phyloP scores from a whole-genome alignment of 805 yeast genomes.

The Myxozyma udenii region DNA sequence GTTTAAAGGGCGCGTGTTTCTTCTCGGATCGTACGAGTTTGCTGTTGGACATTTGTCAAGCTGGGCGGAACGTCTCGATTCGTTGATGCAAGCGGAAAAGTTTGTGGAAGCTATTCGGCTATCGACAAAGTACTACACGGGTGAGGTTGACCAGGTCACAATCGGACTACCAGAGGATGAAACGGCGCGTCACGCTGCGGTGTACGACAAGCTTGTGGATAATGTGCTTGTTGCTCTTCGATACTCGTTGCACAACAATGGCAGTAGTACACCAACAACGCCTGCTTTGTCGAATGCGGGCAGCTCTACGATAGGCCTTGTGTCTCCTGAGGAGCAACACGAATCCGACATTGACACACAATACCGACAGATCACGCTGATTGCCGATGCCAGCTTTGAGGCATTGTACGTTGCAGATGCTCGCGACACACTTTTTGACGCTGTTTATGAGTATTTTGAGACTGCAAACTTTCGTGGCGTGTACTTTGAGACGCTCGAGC shows the following conservation, averaged over 20 bases:
- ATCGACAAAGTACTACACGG: conserved; percentile 53
- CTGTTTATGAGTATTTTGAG: conserved; percentile 46
- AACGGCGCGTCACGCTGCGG: conserved; percentile 46
- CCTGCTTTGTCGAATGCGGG: background rate
- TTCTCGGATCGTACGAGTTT: conserved; percentile 48
- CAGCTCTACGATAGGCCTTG: background rate
- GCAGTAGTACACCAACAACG: conserved; percentile 27
- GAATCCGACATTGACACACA: conserved; percentile 35
- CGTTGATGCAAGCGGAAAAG: conserved; percentile 47
- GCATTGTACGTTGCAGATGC: conserved; percentile 43
- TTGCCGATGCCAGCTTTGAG: conserved; percentile 43
- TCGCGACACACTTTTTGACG: conserved; percentile 43
- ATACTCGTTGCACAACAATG: conserved; percentile 40
- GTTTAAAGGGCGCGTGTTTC: conserved; percentile 49
- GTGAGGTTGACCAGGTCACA: conserved; percentile 49
- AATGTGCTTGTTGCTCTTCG: conserved; percentile 54
- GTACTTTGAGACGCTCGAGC: conserved; percentile 55
- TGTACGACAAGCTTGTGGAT: conserved; percentile 55
- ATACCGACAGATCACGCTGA: conserved; percentile 33
- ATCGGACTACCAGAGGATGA: conserved; percentile 56
- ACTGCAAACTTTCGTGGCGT: conserved; percentile 37
- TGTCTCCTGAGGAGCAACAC: conserved; percentile 13
- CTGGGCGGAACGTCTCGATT: conserved; percentile 66
- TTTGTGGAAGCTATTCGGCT: conserved; percentile 57
- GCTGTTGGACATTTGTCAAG: conserved; percentile 57